Evolutionary conservation across 345 rosid species (phyloP).

Genomic region (Cardamine resedifolia): DNA sequence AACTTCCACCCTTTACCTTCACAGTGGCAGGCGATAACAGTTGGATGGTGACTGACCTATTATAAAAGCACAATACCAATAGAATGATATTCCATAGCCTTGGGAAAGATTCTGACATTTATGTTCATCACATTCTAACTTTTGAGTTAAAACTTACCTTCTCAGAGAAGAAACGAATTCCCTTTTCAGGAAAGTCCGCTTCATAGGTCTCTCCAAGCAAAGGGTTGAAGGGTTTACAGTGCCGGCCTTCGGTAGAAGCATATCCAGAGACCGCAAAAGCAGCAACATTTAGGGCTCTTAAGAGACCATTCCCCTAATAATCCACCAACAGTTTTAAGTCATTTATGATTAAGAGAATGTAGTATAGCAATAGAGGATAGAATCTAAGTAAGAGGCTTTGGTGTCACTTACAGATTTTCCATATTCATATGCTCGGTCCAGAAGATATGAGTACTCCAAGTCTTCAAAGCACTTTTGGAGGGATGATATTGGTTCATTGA

Average conservation of each 20-base stretch:
- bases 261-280: slow-evolving; percentile 98
- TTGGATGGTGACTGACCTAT: slow-evolving; percentile 99
- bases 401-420: slow-evolving; percentile 74
- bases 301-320: slow-evolving; percentile 70
- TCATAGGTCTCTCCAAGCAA: slow-evolving; percentile 96
- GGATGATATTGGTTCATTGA: slow-evolving; percentile 95
- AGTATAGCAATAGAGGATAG: background rate
- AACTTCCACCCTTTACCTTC: slow-evolving; percentile 99
- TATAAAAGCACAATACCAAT: slow-evolving; percentile 26
- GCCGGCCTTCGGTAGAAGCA: slow-evolving; percentile 92
- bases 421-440: slow-evolving; percentile 76
- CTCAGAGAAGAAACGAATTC: slow-evolving; percentile 93
- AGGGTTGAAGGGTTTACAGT: slow-evolving; percentile 98
- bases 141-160: slow-evolving; percentile 53
- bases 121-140: slow-evolving; percentile 1
- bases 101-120: background rate
- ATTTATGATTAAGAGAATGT: slow-evolving; percentile 14
- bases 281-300: slow-evolving; percentile 80
- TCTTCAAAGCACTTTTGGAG: slow-evolving; percentile 98
- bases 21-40: slow-evolving; percentile 93
- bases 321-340: slow-evolving; percentile 19
- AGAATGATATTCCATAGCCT: background rate
- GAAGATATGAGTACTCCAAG: slow-evolving; percentile 87
- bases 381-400: background rate
- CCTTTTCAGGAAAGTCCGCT: slow-evolving; percentile 90